Conservation (phyloP, 495 filamentous ascomycete species). For the Recurvomyces mirabilis region DNA sequence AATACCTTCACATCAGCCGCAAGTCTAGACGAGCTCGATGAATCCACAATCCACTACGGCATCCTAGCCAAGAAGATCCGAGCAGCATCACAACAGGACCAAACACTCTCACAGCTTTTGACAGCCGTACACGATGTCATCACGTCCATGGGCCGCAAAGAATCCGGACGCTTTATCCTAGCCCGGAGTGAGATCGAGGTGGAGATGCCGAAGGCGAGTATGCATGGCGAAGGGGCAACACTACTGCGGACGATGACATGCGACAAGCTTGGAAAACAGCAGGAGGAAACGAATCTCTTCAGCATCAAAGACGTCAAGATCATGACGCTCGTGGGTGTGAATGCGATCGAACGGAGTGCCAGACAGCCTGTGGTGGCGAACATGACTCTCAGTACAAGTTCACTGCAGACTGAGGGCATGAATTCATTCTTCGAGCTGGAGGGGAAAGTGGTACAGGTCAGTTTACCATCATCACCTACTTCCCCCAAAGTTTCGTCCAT, state of each 20-base stretch:
- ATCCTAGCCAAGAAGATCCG: slow-evolving; percentile 42
- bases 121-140: not conserved
- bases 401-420: not conserved
- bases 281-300: slow-evolving; percentile 19
- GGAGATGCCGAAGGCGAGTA: slow-evolving; percentile 26
- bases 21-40: slow-evolving; percentile 36
- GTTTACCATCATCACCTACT: slow-evolving; percentile 13
- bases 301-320: slow-evolving; percentile 38
- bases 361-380: slow-evolving; percentile 49
- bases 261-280: not conserved
- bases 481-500: slow-evolving; percentile 9
- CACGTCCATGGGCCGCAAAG: slow-evolving; percentile 1
- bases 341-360: slow-evolving; percentile 43
- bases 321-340: slow-evolving; percentile 50
- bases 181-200: slow-evolving; percentile 14
- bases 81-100: not conserved
- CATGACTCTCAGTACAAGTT: slow-evolving; percentile 33
- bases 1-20: slow-evolving; percentile 39
- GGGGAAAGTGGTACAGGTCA: slow-evolving; percentile 40
- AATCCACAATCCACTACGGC: slow-evolving; percentile 52
- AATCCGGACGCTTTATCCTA: slow-evolving; percentile 2
- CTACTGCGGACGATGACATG: not conserved
- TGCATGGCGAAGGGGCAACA: slow-evolving; percentile 27
- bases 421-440: slow-evolving; percentile 33
- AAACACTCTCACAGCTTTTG: not conserved